Base-by-base conservation (phyloP, 1,284 basidiomycete genomes). In the Megacollybia platyphylla region DNA sequence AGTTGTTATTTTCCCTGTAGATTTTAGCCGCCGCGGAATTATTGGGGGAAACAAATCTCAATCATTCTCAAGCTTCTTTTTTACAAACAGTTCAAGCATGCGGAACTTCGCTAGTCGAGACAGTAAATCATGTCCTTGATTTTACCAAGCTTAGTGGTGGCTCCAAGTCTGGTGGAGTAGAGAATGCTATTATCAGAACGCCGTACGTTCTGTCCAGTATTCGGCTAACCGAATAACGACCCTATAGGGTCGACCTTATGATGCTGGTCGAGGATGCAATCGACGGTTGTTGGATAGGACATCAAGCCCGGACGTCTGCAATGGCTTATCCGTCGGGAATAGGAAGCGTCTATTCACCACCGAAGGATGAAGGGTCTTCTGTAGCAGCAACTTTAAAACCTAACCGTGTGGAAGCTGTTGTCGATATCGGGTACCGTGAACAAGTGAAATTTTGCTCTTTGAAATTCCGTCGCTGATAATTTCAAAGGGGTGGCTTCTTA, bases 121-220 rank as follows among this genome's bases (percentile, higher is more conserved):
- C 86, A 2, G 92, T 97, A 45, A 97, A 97, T 56, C 93, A 97
- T 54, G 93, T 97, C 5, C 69, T 97, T 30, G 93, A 97, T 59
- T 97, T 94, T 57, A 96, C 92, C 29, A 97, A 97, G 58, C 71
- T 96, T 15, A 92, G 87, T 54, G 90, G 91, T n/a, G 85, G 84
- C 50, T 68, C 79, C 34, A 87, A 86, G 57, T 68, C 75, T 2
- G 82, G 81, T 31, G 81, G 78, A 39, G 77, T 79, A 5, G 83
- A 84, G 55, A 79, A 83, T 51, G 72, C 77, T 40, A 87, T 90
- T 46, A 67, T 73, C 20, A 71, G 73, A n/a, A 71, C 72, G 49
- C 74, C 68, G 83, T 82, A 39, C 9, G 48, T 31, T 31, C 8
- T 42, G 44, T 30, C 29, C 42, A 27, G 26, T 39, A 42, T 36